Base-by-base conservation (phyloP, 441 rosid species). In the Gossypium trilobum region DNA sequence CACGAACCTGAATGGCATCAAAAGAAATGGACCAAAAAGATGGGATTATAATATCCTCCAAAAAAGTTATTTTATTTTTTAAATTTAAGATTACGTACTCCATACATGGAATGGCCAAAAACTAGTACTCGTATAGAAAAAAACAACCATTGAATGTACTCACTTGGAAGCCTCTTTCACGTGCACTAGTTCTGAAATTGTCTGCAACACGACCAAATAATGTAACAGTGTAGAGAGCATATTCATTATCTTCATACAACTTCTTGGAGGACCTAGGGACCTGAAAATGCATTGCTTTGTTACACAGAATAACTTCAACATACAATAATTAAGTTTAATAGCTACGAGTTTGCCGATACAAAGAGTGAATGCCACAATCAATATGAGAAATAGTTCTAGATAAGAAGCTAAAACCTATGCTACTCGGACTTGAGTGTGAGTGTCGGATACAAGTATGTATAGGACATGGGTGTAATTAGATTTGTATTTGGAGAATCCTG, bases 201-300 rank as follows among this genome's bases (percentile, higher is more conserved):
- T 95, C 99, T 63, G 96, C 96, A 77, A 87, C 94, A 10, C 97
- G 95, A 14, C 77, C 78, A 77, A 95, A 95, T 73, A 93, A 90
- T 20, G 88, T 84, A 23, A 91, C 98, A 2, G 95, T 91, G 80
- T 89, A 91, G 72, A 95, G 97, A 56, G 99, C 98, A 83, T 95
- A 93, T 83, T 95, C 99, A 73, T 95, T 95, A 81, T 95, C 99
- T 87, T 95, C 99, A 50, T 83, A 78, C 83, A 95, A 83, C 73
- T 78, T 81, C 89, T 90, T 95, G 14, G 98, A 87, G 33, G 97
- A 95, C 86, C 98, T 87, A 54, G 97, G 98, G 74, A 95, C 99
- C 99, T 95, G 91, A 82, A 76, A 71, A 74, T 36, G 19, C 4
- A 76, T 31, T 51, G 72, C 68, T 33, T 23, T 44, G 60, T 72